These are phyloP conservation scores for Teratosphaeria pseudoeucalypti DNA, from an alignment of 2,329 filamentous ascomycete species.

Conservation along the genomic window DNA sequence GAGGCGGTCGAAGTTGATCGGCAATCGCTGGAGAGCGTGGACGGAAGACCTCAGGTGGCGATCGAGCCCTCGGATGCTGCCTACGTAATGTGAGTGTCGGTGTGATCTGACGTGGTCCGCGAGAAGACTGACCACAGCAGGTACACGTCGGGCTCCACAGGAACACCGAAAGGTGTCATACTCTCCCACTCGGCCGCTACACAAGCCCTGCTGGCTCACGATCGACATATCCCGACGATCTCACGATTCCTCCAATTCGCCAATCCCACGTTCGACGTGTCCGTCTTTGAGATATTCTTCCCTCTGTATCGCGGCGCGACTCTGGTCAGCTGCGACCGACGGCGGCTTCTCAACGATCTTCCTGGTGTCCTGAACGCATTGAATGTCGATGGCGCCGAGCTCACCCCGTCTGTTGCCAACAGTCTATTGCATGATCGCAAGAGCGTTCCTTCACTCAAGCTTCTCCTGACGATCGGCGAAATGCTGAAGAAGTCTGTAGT, in stretches of 20 bases:
- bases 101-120: background rate
- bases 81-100: conserved; percentile 66
- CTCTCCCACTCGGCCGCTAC: conserved; percentile 71
- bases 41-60: conserved; percentile 10
- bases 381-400: conserved; percentile 70
- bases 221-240: conserved; percentile 66
- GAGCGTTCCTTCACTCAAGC: conserved; percentile 55
- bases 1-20: conserved; percentile 30
- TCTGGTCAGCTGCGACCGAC: conserved; percentile 59
- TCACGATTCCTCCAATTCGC: conserved; percentile 81
- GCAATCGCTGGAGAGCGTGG: conserved; percentile 27
- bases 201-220: conserved; percentile 73
- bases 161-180: conserved; percentile 76
- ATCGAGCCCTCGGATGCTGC: conserved; percentile 41
- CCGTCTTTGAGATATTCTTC: conserved; percentile 91
- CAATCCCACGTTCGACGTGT: conserved; percentile 86
- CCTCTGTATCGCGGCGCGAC: conserved; percentile 65
- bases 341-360: conserved; percentile 64
- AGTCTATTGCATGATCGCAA: conserved; percentile 60
- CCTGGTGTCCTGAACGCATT: conserved; percentile 54
- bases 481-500: conserved; percentile 76
- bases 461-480: conserved; percentile 81
- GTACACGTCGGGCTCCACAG: conserved; percentile 41
- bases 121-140: background rate
- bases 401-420: conserved; percentile 79